Conservation (phyloP, 116 monocot species). For the Trichopus zeylanicus region DNA sequence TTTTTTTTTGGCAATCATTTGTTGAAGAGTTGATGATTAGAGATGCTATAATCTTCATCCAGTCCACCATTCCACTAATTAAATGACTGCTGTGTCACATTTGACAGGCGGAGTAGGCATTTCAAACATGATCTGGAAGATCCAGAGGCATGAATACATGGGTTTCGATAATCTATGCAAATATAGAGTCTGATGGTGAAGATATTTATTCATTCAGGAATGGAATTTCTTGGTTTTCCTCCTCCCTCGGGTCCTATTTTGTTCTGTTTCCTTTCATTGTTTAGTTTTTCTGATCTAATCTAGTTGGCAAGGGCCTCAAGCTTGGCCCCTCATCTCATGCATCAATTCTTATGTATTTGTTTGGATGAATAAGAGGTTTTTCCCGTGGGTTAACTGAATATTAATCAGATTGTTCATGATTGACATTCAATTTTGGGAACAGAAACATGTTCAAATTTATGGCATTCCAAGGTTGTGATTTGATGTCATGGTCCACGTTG, state of each 20-base stretch:
- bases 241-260: too few species aligned
- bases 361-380: too few species aligned
- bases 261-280: background rate
- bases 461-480: too few species aligned
- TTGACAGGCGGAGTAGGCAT: conserved; percentile 81
- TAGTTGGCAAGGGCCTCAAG: background rate
- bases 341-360: too few species aligned
- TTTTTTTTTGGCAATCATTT: background rate
- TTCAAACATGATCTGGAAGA: conserved; percentile 72
- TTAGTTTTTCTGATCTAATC: too few species aligned
- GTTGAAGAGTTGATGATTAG: background rate
- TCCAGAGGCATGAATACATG: conserved; percentile 70
- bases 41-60: too few species aligned
- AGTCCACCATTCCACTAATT: background rate
- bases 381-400: too few species aligned
- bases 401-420: too few species aligned
- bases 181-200: conserved; percentile 30
- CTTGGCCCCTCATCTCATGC: background rate
- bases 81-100: too few species aligned
- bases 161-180: conserved; percentile 84
- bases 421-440: too few species aligned
- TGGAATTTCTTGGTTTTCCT: background rate
- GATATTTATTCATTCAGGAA: background rate
- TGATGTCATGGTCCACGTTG: too few species aligned
- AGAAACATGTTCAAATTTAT: too few species aligned